Evolutionary conservation across 208 protist genomes (phyloP), one percentile per base, ranked within the genome.

Genomic region (Crithidia mellificae): DNA sequence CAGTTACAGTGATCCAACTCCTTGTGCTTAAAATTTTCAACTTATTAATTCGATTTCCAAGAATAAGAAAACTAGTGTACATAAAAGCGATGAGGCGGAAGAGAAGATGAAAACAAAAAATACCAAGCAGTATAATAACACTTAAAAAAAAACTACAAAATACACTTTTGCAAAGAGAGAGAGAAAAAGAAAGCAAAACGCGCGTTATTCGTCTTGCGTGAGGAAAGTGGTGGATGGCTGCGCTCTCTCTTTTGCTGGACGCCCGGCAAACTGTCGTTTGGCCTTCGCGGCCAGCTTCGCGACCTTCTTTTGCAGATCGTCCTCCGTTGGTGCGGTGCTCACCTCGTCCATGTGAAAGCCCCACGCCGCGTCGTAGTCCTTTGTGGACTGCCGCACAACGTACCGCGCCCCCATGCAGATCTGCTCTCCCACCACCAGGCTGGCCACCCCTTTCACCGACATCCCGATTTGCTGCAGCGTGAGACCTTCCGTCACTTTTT

Each of bases 361-460:
- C 88, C 91, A 96, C n/a, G 30, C 34, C 11, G 66, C 57, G 63
- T 96, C 80, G 51, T 77, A 85, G 9, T 83, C 84, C 11, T 61
- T 27, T 0, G 75, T 90, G 20, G 74, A 90, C 56, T 94, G 80
- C 7, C 67, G 74, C 58, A 96, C 66, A 15, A 93, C 66, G 72
- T 88, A 96, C 27, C 91, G 85, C 29, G 91, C 74, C 9, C 85
- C 87, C 84, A 94, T 87, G 72, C 91, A 96, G 3, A 96, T 41
- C 76, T 96, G 91, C 57, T 87, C 53, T 0, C 91, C 91, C 22
- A 93, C 77, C 0, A 94, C 54, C 6, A 73, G 27, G 67, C 88
- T 96, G 2, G 82, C 78, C 7, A 68, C 20, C 0, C 77, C 78
- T 52, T 91, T 91, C n/a, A 93, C 63, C 14, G 66, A 19, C 67